Evolutionary conservation across 2,329 filamentous ascomycete species (phyloP).

Genomic region (Lojkania enalia): DNA sequence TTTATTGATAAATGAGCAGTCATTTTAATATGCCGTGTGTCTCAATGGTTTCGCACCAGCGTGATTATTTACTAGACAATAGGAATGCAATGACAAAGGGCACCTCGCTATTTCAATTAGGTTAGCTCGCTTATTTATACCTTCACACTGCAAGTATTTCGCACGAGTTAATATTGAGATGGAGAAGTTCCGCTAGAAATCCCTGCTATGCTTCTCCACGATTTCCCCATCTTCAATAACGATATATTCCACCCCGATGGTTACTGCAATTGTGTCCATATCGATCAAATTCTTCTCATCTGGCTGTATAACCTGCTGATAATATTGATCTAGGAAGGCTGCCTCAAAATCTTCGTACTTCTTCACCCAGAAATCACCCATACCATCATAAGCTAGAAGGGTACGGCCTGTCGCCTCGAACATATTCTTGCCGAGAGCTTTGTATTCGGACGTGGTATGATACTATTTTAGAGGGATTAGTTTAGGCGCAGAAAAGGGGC

Average conservation of each 20-base stretch:
- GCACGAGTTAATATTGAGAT: too few species aligned
- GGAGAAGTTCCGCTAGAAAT: too few species aligned
- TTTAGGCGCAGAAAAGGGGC: not conserved
- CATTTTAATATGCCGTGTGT: too few species aligned
- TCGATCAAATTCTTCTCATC: slow-evolving; percentile 30
- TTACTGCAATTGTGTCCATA: slow-evolving; percentile 16
- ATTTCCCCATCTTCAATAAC: slow-evolving; percentile 20
- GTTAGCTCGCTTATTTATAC: too few species aligned
- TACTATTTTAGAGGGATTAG: slow-evolving; percentile 12
- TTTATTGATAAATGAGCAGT: too few species aligned
- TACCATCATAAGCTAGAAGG: slow-evolving; percentile 23
- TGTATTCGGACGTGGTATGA: slow-evolving; percentile 24
- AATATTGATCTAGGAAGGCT: slow-evolving; percentile 28
- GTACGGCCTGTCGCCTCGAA: slow-evolving; percentile 12
- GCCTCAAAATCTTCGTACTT: slow-evolving; percentile 29
- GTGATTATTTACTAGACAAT: too few species aligned
- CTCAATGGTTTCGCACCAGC: too few species aligned
- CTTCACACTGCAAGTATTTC: too few species aligned
- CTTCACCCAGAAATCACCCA: slow-evolving; percentile 30
- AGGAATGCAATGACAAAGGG: too few species aligned
- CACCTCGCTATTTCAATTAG: too few species aligned
- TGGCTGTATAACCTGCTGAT: slow-evolving; percentile 22
- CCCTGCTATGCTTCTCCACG: slow-evolving; percentile 7
- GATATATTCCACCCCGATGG: slow-evolving; percentile 17
- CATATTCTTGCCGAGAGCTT: slow-evolving; percentile 19